These are phyloP conservation scores for Xylaria telfairii DNA, from an alignment of 495 filamentous ascomycete species.

Conservation along the genomic window DNA sequence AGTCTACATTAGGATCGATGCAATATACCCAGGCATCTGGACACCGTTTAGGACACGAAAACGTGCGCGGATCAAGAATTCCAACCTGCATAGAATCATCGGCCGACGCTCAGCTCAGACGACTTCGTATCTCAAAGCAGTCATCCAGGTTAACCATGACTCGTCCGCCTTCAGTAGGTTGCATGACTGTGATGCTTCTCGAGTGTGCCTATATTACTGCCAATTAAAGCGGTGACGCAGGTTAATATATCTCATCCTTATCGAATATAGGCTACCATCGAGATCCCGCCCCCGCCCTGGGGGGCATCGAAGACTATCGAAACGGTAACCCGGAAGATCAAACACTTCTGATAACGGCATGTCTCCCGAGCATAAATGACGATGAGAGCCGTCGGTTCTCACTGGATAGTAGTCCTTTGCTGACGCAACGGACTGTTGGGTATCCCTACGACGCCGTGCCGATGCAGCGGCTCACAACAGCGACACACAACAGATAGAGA, in stretches of 20 bases:
- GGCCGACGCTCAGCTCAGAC: neutral
- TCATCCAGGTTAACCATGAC: neutral
- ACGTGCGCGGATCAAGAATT: neutral
- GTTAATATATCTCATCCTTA: slow-evolving; percentile 11
- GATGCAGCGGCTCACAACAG: neutral
- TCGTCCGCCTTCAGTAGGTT: neutral
- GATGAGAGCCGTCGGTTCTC: neutral
- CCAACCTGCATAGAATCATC: neutral
- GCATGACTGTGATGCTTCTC: neutral
- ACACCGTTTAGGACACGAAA: neutral
- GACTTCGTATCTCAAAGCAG: neutral
- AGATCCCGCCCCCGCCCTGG: slow-evolving; percentile 1
- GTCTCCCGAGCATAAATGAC: neutral
- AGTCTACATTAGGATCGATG: neutral
- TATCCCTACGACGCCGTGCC: neutral
- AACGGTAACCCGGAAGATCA: slow-evolving; percentile 23
- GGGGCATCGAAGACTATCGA: slow-evolving; percentile 1
- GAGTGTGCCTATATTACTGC: neutral
- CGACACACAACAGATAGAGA: neutral
- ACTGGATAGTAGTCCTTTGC: neutral
- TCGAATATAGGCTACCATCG: slow-evolving; percentile 20
- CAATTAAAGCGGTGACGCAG: neutral
- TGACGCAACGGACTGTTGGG: slow-evolving; percentile 1
- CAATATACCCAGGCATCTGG: neutral
- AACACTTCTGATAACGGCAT: slow-evolving; percentile 21